Evolutionary conservation across 2,329 filamentous ascomycete species (phyloP).

Genomic region (Ophiostoma himal-ulmi): DNA sequence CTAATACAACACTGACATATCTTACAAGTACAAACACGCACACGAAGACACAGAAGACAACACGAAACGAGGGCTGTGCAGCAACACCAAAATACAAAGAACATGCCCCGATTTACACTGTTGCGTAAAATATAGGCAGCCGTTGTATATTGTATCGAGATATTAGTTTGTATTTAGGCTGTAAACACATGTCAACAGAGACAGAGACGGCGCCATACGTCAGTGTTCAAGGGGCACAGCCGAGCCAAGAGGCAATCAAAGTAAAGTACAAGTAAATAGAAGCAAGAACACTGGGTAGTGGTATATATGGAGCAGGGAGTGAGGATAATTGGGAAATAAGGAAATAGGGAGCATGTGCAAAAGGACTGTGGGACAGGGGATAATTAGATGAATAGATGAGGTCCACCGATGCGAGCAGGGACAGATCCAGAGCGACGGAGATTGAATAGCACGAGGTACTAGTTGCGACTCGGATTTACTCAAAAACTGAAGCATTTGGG

Average conservation of each 20-base stretch:
- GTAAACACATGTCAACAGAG: not conserved
- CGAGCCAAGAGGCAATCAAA: slow-evolving; percentile 16
- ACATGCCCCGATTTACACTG: not conserved
- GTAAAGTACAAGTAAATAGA: not conserved
- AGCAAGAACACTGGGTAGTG: not conserved
- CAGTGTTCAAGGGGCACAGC: slow-evolving; percentile 17
- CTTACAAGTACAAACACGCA: not conserved
- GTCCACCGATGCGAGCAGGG: slow-evolving; percentile 4
- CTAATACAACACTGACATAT: not conserved
- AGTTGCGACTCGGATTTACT: too few relatives aligned
- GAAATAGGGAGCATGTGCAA: not conserved
- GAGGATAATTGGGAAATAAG: not conserved
- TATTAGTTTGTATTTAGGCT: too few relatives aligned
- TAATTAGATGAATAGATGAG: not conserved
- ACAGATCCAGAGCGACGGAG: not conserved
- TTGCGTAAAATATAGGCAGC: not conserved
- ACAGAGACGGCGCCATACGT: slow-evolving; percentile 18
- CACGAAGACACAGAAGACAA: not conserved
- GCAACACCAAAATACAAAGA: not conserved
- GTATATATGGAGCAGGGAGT: not conserved
- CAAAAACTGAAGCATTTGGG: not conserved
- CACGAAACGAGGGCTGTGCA: not conserved
- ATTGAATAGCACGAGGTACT: not conserved
- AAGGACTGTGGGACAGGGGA: not conserved
- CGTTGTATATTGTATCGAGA: not conserved